These are phyloP conservation scores for Abortiporus biennis DNA, from an alignment of 1,284 basidiomycete species.

Conservation along the genomic window DNA sequence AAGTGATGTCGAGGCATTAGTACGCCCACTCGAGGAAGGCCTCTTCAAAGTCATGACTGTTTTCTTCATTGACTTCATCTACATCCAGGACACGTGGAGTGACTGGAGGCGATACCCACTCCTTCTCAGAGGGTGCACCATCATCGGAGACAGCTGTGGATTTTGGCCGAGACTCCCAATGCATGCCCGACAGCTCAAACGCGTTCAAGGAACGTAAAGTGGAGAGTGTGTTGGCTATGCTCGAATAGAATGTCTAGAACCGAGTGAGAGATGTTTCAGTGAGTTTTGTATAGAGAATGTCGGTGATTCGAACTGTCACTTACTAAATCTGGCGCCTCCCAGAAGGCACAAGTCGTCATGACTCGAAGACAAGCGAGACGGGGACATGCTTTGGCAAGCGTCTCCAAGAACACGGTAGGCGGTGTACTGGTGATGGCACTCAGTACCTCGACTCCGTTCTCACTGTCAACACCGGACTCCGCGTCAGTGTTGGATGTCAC, in stretches of 20 bases:
- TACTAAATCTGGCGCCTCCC: constrained; percentile 27
- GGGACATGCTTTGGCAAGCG: constrained; percentile 27
- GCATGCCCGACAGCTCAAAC: constrained; percentile 69
- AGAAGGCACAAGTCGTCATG: constrained; percentile 27
- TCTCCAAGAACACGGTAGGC: constrained; percentile 26
- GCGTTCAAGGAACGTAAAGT: constrained; percentile 48
- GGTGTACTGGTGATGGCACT: constrained; percentile 30
- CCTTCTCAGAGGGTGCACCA: constrained; percentile 16
- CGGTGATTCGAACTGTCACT: constrained; percentile 13
- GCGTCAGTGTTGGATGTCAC: constrained; percentile 30
- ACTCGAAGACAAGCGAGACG: constrained; percentile 27
- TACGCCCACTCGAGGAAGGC: constrained; percentile 26
- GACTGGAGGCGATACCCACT: constrained; percentile 26
- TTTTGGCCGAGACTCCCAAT: constrained; percentile 42
- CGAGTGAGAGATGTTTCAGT: no score
- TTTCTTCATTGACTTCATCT: constrained; percentile 10
- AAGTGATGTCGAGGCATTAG: constrained; percentile 13
- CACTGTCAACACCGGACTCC: not conserved
- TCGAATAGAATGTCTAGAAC: constrained; percentile 58
- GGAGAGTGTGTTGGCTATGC: constrained; percentile 50
- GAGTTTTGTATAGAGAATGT: no score
- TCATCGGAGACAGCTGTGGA: constrained; percentile 4
- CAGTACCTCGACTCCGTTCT: constrained; percentile 19
- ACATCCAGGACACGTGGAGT: constrained; percentile 18
- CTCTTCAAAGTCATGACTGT: constrained; percentile 23